A percentile compares a stretch with the other conserved stretches of the same genome.
These are phyloP conservation scores for Ceratorhiza oryzae-sativae DNA, from an alignment of 1,284 basidiomycete species.

Conservation along the genomic window DNA sequence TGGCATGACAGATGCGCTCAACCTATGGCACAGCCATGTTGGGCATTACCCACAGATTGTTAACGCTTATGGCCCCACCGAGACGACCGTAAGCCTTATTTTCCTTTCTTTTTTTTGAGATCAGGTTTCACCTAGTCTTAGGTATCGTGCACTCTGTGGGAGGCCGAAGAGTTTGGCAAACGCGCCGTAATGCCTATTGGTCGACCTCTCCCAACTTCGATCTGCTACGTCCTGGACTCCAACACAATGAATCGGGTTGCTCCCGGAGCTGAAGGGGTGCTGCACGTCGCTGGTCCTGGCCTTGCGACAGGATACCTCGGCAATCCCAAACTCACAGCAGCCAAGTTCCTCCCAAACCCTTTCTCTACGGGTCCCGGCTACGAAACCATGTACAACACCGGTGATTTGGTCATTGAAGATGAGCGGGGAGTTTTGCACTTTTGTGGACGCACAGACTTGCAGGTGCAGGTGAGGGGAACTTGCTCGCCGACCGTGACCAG, in stretches of 20 bases:
- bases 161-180: neutral
- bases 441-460: neutral
- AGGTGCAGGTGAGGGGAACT: neutral
- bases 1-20: neutral
- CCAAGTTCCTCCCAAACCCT: conserved; percentile 13
- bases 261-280: neutral
- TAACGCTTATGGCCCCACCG: conserved; percentile 14
- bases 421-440: neutral
- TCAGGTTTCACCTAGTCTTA: neutral
- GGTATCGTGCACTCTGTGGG: conserved; percentile 3
- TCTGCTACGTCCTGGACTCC: conserved; percentile 2
- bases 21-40: neutral
- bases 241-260: neutral
- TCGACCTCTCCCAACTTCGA: neutral
- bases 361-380: neutral
- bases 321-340: neutral
- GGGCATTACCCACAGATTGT: neutral
- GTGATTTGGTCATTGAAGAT: neutral
- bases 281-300: neutral
- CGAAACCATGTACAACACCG: conserved; percentile 4
- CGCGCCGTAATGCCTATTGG: neutral
- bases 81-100: neutral
- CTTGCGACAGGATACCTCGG: neutral
- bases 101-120: neutral
- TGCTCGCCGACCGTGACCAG: neutral